Percentiles rank a stretch among this genome's conserved stretches.
phyloP scores from a whole-genome alignment of 176 grass and related monocot species.

The bread wheat (Triticum aestivum) region IWGSC_CS_RefSeq_v2.1 NC_057805.1:63243589-63244088 shows the following conservation, averaged over 20 bases:
- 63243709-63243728: slow-evolving; percentile 6
- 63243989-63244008: too few relatives aligned
- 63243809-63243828: background rate
- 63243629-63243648: background rate
- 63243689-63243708: background rate
- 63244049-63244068: slow-evolving; percentile 55
- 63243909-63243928: slow-evolving; percentile 6
- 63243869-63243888: background rate
- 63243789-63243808: background rate
- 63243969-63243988: too few relatives aligned
- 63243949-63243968: too few relatives aligned
- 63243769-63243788: background rate
- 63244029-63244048: slow-evolving; percentile 12
- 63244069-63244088: slow-evolving; percentile 37
- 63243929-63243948: slow-evolving; percentile 18
- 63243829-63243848: background rate
- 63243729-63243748: background rate
- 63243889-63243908: background rate
- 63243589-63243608: background rate
- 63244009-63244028: too few relatives aligned
- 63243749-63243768: background rate
- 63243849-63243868: background rate
- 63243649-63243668: background rate
- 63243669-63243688: background rate
- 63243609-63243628: slow-evolving; percentile 3